These are phyloP conservation scores for Pilobolus umbonatus DNA, from an alignment of 192 early-diverging fungal genomes.

Conservation along the genomic window DNA sequence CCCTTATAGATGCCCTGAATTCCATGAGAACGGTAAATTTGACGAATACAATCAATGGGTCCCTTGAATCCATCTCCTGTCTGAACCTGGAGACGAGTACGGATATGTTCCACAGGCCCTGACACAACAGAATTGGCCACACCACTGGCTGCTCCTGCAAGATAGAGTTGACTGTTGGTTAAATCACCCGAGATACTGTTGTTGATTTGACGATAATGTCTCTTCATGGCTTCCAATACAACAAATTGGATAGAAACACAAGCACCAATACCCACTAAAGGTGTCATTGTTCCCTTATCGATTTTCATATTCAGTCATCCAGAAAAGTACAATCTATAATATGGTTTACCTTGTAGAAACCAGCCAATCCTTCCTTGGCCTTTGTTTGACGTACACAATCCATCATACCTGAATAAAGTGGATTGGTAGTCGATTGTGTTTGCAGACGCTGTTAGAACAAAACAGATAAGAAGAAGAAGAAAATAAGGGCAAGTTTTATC, in stretches of 20 bases:
- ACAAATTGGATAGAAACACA: constrained; percentile 98
- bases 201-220: constrained; percentile 63
- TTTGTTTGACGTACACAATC: constrained; percentile 87
- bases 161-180: constrained; percentile 75
- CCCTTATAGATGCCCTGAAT: constrained; percentile 85
- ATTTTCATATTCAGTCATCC: constrained; percentile 5
- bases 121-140: constrained; percentile 86
- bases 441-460: constrained; percentile 67
- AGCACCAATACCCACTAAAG: constrained; percentile 88
- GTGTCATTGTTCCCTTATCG: constrained; percentile 78
- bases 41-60: constrained; percentile 77
- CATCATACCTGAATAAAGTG: constrained; percentile 73
- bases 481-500: not conserved
- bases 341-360: constrained; percentile 75
- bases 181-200: constrained; percentile 42
- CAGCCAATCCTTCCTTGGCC: constrained; percentile 72
- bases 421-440: constrained; percentile 71
- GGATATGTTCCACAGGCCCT: constrained; percentile 94
- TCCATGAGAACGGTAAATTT: constrained; percentile 76
- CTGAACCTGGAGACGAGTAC: constrained; percentile 94
- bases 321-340: not conserved
- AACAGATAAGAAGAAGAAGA: not conserved
- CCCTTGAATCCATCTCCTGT: constrained; percentile 58
- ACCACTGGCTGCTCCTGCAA: constrained; percentile 81
- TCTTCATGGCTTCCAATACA: constrained; percentile 84